Conservation (phyloP, 2,329 filamentous ascomycete species). For the Hypomyces perniciosus region DNA sequence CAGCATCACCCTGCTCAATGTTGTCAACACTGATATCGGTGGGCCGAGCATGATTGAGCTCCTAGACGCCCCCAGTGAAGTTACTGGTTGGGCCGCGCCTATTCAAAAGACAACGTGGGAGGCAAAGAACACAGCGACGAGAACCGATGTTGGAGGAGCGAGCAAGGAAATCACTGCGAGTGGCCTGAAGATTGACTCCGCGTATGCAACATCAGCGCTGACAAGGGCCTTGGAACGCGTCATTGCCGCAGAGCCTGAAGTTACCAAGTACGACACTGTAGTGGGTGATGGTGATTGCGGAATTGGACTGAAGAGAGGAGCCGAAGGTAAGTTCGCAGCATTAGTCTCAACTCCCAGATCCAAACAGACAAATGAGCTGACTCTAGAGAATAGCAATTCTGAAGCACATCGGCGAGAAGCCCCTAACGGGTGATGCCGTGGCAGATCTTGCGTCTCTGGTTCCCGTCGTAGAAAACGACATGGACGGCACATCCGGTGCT, state of each 20-base stretch:
- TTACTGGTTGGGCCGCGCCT: slow-evolving; percentile 62
- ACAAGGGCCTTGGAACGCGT: slow-evolving; percentile 54
- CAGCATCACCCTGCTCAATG: slow-evolving; percentile 64
- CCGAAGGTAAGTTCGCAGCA: slow-evolving; percentile 53
- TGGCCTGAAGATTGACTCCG: slow-evolving; percentile 48
- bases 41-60: slow-evolving; percentile 61
- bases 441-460: slow-evolving; percentile 48
- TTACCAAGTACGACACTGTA: slow-evolving; percentile 71
- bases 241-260: slow-evolving; percentile 61
- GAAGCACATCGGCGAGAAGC: slow-evolving; percentile 39
- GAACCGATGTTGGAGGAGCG: slow-evolving; percentile 32
- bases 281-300: slow-evolving; percentile 91
- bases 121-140: slow-evolving; percentile 43
- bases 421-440: slow-evolving; percentile 46
- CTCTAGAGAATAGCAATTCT: slow-evolving; percentile 39
- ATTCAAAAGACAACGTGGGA: slow-evolving; percentile 60
- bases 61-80: slow-evolving; percentile 64
- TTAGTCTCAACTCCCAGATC: background rate
- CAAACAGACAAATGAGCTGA: slow-evolving; percentile 14
- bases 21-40: slow-evolving; percentile 51
- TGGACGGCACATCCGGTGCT: slow-evolving; percentile 58
- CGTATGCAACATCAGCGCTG: slow-evolving; percentile 45
- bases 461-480: slow-evolving; percentile 48
- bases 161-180: slow-evolving; percentile 36
- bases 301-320: slow-evolving; percentile 76